phyloP scores from a whole-genome alignment of 139 green algal genomes.

The Tetradesmus lagerheimii region DNA sequence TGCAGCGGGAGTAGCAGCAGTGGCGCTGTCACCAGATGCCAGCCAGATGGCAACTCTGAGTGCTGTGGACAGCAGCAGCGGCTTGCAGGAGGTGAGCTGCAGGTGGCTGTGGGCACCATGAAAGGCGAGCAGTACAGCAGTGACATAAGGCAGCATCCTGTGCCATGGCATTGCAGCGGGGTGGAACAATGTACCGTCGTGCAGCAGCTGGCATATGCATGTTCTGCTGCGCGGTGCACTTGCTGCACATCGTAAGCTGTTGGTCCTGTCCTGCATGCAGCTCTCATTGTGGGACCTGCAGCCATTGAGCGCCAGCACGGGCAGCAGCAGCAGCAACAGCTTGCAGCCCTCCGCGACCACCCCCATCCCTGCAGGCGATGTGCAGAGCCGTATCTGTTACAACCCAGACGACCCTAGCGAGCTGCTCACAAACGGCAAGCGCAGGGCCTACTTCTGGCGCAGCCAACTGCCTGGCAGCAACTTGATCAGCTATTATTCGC shows the following conservation, averaged over 20 bases:
- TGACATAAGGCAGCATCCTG: too few relatives aligned
- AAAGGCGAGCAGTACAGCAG: not conserved
- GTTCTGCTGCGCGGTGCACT: not conserved
- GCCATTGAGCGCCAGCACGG: not conserved
- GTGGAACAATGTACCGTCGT: too few relatives aligned
- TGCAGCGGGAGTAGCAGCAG: constrained; percentile 60
- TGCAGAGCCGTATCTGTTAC: constrained; percentile 69
- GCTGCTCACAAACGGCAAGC: constrained; percentile 77
- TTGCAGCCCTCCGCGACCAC: constrained; percentile 48
- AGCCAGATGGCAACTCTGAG: constrained; percentile 67
- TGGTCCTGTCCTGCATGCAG: constrained; percentile 4
- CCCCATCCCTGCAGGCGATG: constrained; percentile 60
- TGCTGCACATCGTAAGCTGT: not conserved
- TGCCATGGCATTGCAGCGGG: too few relatives aligned
- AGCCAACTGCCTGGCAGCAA: not conserved
- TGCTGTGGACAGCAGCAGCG: constrained; percentile 52
- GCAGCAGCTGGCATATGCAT: not conserved
- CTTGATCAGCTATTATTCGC: constrained; percentile 71
- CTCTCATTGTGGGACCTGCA: constrained; percentile 31
- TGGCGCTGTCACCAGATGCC: constrained; percentile 74
- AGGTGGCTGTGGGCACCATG: not conserved
- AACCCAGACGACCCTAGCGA: constrained; percentile 69
- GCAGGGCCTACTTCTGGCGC: constrained; percentile 77
- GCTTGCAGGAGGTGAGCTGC: constrained; percentile 24
- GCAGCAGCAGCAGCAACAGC: constrained; percentile 24